Conservation (phyloP, 345 rosid species). For the Euphorbia tirucalli region DNA sequence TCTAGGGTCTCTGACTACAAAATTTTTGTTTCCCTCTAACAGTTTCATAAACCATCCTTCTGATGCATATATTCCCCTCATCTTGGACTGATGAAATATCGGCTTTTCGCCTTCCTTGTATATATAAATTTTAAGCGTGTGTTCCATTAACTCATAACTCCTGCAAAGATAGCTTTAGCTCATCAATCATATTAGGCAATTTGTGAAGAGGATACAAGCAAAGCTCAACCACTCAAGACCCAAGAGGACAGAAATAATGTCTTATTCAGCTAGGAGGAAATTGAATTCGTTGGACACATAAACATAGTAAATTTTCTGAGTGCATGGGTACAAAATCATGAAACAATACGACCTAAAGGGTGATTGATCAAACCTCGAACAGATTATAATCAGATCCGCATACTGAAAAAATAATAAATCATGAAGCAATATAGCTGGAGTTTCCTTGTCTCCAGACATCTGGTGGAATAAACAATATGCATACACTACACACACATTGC, state of each 20-base stretch:
- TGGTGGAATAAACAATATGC: too few species aligned
- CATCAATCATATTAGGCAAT: neutral
- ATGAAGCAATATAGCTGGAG: too few species aligned
- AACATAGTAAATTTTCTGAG: too few species aligned
- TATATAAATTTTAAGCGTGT: conserved; percentile 62
- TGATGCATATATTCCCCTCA: conserved; percentile 83
- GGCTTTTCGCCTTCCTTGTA: conserved; percentile 86
- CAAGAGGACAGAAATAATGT: neutral
- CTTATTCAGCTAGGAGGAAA: neutral
- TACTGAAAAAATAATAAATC: too few species aligned
- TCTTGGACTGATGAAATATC: conserved; percentile 62
- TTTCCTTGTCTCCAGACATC: too few species aligned
- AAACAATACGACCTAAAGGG: too few species aligned
- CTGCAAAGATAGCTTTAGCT: conserved; percentile 35
- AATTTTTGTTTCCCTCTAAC: conserved; percentile 70
- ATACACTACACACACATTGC: neutral
- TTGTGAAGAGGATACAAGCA: too few species aligned
- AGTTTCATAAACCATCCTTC: conserved; percentile 98
- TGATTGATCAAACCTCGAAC: too few species aligned
- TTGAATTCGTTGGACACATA: too few species aligned
- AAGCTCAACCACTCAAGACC: neutral
- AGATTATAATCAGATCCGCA: too few species aligned
- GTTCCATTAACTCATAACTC: conserved; percentile 85
- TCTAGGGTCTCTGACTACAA: conserved; percentile 63
- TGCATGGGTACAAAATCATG: too few species aligned